Evolutionary conservation across 2,329 filamentous ascomycete species (phyloP).

Genomic region (Penicillium sp.): DNA sequence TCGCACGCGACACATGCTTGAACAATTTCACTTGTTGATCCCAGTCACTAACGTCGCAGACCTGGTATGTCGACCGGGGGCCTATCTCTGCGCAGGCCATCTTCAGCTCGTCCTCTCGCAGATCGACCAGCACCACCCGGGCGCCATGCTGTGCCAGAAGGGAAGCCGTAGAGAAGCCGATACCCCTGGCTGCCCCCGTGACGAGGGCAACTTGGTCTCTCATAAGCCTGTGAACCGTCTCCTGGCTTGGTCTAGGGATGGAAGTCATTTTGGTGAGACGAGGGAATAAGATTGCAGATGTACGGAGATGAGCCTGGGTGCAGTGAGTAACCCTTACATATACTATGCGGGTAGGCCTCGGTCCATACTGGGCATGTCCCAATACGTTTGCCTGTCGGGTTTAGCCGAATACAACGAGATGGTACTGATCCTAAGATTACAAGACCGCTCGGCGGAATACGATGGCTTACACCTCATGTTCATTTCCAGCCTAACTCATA

Average conservation of each 20-base stretch:
- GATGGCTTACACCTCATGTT: not conserved
- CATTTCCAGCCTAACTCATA: not conserved
- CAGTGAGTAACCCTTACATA: not conserved
- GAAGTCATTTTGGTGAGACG: constrained; percentile 4
- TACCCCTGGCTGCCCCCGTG: constrained; percentile 25
- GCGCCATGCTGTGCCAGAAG: constrained; percentile 21
- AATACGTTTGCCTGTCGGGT: not conserved
- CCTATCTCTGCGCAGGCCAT: constrained; percentile 14
- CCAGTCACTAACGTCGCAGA: constrained; percentile 25
- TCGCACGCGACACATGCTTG: constrained; percentile 6
- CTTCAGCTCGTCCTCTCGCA: constrained; percentile 16
- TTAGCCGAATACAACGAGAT: not conserved
- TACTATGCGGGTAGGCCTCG: not conserved
- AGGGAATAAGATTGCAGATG: not conserved
- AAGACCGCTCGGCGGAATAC: not conserved
- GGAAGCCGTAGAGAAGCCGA: constrained; percentile 19
- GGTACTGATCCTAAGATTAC: not conserved
- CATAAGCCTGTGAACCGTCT: not conserved
- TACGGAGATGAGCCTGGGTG: not conserved
- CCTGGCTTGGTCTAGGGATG: constrained; percentile 4
- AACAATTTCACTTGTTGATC: constrained; percentile 18
- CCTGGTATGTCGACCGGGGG: constrained; percentile 6
- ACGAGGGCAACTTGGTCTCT: constrained; percentile 16
- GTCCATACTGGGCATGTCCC: not conserved
- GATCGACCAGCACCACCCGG: constrained; percentile 21